A percentile compares a stretch with the other conserved stretches of the same genome.
phyloP scores from a whole-genome alignment of 2,329 filamentous ascomycete species.

The Hypoxylon sp. region DNA sequence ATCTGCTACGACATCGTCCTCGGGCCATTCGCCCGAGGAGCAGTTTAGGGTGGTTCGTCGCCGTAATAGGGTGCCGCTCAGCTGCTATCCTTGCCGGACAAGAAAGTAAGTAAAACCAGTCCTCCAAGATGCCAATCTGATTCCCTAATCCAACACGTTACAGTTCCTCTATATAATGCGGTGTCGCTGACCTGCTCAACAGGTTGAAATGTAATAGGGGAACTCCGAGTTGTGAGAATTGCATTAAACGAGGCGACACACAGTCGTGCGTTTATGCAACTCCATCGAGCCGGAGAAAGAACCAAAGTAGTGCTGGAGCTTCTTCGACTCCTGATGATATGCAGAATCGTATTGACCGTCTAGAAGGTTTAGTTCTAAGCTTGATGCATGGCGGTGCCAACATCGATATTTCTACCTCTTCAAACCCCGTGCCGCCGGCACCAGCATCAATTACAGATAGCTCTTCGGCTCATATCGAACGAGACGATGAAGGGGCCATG shows the following conservation, averaged over 20 bases:
- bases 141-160: slow-evolving; percentile 41
- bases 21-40: slow-evolving; percentile 84
- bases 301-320: slow-evolving; percentile 68
- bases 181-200: slow-evolving; percentile 54
- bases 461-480: slow-evolving; percentile 65
- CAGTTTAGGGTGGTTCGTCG: slow-evolving; percentile 91
- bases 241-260: slow-evolving; percentile 86
- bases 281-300: slow-evolving; percentile 79
- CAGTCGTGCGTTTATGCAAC: slow-evolving; percentile 88
- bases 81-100: slow-evolving; percentile 90
- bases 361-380: slow-evolving; percentile 92
- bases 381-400: slow-evolving; percentile 88
- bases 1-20: slow-evolving; percentile 82
- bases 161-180: slow-evolving; percentile 34
- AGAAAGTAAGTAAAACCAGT: slow-evolving; percentile 77
- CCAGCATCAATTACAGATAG: slow-evolving; percentile 62
- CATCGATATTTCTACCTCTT: slow-evolving; percentile 59
- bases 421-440: slow-evolving; percentile 48
- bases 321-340: slow-evolving; percentile 86
- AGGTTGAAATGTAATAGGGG: slow-evolving; percentile 87
- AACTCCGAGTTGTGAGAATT: slow-evolving; percentile 90
- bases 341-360: slow-evolving; percentile 96
- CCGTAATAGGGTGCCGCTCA: slow-evolving; percentile 91
- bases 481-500: slow-evolving; percentile 69
- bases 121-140: slow-evolving; percentile 33